These are phyloP conservation scores for Zea luxurians DNA, from an alignment of 176 grass and related monocot genomes.

Conservation along the genomic window DNA sequence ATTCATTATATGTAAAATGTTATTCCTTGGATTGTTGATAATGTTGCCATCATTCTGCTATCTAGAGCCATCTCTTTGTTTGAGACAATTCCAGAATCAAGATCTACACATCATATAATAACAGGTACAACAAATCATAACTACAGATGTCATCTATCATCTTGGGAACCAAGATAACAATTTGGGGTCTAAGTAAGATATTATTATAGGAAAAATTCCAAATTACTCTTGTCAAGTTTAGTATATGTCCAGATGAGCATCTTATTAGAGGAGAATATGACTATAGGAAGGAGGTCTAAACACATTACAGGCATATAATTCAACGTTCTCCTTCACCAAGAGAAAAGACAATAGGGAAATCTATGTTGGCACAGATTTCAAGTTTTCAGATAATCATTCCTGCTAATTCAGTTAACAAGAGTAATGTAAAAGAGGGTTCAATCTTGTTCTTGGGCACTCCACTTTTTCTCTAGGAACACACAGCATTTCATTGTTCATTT, in stretches of 20 bases:
- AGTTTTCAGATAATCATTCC: background rate
- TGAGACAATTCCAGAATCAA: conserved; percentile 10
- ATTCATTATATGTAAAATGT: background rate
- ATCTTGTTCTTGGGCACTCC: background rate
- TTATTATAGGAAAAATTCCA: background rate
- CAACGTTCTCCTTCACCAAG: conserved; percentile 9
- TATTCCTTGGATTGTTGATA: background rate
- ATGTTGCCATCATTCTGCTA: background rate
- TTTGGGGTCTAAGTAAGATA: background rate
- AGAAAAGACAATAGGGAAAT: background rate
- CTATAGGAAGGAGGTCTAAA: background rate
- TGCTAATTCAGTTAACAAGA: conserved; percentile 1
- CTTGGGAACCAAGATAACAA: background rate
- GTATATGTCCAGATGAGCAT: background rate
- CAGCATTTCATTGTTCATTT: conserved; percentile 13
- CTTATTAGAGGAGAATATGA: background rate
- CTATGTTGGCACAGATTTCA: background rate
- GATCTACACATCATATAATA: background rate
- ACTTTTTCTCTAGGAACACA: background rate
- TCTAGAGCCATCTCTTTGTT: conserved; percentile 1
- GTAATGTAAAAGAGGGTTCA: conserved; percentile 16
- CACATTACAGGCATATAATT: background rate
- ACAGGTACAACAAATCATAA: conserved; percentile 3
- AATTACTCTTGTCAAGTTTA: background rate
- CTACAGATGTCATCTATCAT: background rate